Evolutionary conservation across 2,329 filamentous ascomycete species (phyloP).

Genomic region (Colletotrichum musicola): DNA sequence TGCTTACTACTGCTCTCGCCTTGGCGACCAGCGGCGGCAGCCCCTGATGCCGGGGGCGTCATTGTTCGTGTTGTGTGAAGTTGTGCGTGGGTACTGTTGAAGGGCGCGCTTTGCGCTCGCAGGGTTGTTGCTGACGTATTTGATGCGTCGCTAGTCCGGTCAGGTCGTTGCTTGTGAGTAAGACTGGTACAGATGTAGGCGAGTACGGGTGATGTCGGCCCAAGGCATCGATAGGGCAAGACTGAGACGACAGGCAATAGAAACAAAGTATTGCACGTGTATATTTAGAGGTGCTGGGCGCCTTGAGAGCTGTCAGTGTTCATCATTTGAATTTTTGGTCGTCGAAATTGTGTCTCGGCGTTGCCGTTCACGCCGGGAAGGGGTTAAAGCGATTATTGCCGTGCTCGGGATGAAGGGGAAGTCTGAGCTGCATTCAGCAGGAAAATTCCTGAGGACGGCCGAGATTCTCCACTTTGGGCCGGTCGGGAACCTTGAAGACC

Average conservation of each 20-base stretch:
- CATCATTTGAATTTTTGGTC: no score
- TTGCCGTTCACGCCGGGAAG: background rate
- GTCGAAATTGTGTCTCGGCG: background rate
- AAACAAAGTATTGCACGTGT: background rate
- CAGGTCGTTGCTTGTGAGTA: conserved; percentile 14
- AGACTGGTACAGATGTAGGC: background rate
- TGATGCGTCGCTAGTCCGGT: conserved; percentile 25
- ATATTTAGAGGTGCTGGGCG: background rate
- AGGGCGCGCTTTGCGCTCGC: background rate
- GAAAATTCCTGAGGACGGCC: conserved; percentile 22
- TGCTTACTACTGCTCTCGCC: conserved; percentile 41
- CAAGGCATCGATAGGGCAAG: conserved; percentile 13
- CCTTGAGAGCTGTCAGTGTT: background rate
- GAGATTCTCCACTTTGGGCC: conserved; percentile 11
- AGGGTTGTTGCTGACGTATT: conserved; percentile 12
- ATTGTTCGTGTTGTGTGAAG: conserved; percentile 1
- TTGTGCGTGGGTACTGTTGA: background rate
- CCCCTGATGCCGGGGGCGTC: conserved; percentile 27
- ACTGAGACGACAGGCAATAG: background rate
- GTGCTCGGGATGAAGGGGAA: background rate
- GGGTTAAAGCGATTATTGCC: background rate
- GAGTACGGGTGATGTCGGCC: conserved; percentile 19
- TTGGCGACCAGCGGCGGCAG: background rate
- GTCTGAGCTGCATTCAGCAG: conserved; percentile 5
- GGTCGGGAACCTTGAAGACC: conserved; percentile 3